Conservation (phyloP, 208 protist genomes). For the Crithidia sp. region DNA sequence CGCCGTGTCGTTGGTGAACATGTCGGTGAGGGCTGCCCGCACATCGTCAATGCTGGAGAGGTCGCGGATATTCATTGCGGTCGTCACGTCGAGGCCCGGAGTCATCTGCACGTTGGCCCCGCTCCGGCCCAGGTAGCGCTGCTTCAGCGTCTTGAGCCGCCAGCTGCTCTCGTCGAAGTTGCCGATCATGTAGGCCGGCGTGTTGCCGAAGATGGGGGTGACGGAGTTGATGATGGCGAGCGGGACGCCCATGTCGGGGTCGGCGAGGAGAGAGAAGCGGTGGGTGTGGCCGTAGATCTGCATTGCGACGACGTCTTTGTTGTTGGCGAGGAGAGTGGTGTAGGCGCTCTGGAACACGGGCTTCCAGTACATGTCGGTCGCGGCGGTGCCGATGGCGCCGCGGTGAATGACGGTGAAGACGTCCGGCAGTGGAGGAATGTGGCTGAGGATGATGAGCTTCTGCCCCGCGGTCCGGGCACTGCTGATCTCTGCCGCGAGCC, state of each 20-base stretch:
- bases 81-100: conserved; percentile 39
- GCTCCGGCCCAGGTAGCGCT: conserved; percentile 47
- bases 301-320: conserved; percentile 45
- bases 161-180: conserved; percentile 39
- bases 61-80: conserved; percentile 47
- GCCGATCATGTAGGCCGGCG: conserved; percentile 68
- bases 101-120: conserved; percentile 28
- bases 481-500: conserved; percentile 49
- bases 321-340: conserved; percentile 45
- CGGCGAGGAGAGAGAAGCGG: conserved; percentile 55
- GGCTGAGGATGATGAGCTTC: conserved; percentile 78
- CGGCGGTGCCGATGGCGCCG: conserved; percentile 36
- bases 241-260: conserved; percentile 25
- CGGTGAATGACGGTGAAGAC: conserved; percentile 45
- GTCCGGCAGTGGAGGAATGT: conserved; percentile 72
- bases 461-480: conserved; percentile 37
- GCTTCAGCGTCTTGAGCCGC: conserved; percentile 39
- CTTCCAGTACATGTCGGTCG: conserved; percentile 77
- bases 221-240: conserved; percentile 60
- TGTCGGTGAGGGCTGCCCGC: conserved; percentile 14
- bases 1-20: conserved; percentile 42
- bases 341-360: conserved; percentile 58
- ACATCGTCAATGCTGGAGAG: conserved; percentile 40
- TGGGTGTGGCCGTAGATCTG: conserved; percentile 88
- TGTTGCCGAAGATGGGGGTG: conserved; percentile 65